phyloP scores from a whole-genome alignment of 2,329 filamentous ascomycete species.

The Didymella pomorum region DNA sequence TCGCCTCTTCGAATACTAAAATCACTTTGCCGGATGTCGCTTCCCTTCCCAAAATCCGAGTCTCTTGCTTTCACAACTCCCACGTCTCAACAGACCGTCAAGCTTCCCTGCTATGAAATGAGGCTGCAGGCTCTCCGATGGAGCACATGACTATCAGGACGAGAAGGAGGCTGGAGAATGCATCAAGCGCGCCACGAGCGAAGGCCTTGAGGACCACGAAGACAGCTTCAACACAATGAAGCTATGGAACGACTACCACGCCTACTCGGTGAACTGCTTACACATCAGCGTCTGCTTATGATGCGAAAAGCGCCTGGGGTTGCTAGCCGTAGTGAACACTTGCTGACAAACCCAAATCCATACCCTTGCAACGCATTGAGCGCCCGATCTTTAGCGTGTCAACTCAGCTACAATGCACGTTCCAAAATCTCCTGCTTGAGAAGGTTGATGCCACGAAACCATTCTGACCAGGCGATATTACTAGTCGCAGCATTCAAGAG shows the following conservation, averaged over 20 bases:
- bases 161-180: neutral
- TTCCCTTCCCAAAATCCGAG: no score
- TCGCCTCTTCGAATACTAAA: no score
- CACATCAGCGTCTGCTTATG: neutral
- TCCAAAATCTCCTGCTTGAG: constrained; percentile 10
- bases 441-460: neutral
- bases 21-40: no score
- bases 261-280: neutral
- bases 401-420: constrained; percentile 1
- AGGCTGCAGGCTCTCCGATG: neutral
- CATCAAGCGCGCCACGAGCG: neutral
- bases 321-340: neutral
- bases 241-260: neutral
- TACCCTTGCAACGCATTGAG: neutral
- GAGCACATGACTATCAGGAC: neutral
- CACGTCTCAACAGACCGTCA: neutral
- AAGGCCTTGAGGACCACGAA: neutral
- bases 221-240: neutral
- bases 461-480: neutral
- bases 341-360: constrained; percentile 6
- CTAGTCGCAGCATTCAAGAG: neutral
- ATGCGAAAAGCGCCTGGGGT: neutral
- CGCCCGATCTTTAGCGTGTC: constrained; percentile 3
- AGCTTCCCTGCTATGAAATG: neutral
- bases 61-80: neutral